Conservation (phyloP, 768 basidiomycete genomes). For the Panaeolus papilionaceus region DNA sequence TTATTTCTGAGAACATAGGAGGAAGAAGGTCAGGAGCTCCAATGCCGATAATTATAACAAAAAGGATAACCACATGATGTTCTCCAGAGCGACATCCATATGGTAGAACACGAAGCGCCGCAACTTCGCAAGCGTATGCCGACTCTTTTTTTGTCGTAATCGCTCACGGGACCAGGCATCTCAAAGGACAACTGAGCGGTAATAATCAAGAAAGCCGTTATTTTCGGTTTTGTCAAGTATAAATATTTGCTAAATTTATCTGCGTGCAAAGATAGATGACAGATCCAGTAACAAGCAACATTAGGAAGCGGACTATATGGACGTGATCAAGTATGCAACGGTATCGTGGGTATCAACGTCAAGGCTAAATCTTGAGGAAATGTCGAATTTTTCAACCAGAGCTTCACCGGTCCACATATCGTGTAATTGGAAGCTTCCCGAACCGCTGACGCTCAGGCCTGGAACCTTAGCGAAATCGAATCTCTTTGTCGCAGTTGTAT, state of each 20-base stretch:
- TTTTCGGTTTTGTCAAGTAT: background rate
- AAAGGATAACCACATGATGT: background rate
- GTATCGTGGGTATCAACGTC: constrained; percentile 58
- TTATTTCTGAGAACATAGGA: background rate
- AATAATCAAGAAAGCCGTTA: background rate
- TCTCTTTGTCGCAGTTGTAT: constrained; percentile 45
- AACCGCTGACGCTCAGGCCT: constrained; percentile 38
- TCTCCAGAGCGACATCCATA: background rate
- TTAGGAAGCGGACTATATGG: background rate
- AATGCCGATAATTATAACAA: background rate
- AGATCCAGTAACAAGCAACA: background rate
- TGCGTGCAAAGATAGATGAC: background rate
- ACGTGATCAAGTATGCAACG: constrained; percentile 51
- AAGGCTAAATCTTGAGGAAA: constrained; percentile 41
- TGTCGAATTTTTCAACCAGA: constrained; percentile 45
- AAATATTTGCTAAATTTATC: background rate
- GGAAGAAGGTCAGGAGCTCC: constrained; percentile 3
- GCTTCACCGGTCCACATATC: constrained; percentile 61
- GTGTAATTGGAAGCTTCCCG: constrained; percentile 46
- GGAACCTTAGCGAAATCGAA: constrained; percentile 54
- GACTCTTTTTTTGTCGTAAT: background rate
- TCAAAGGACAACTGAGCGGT: background rate
- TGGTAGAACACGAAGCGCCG: too few species aligned
- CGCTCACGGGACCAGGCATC: background rate
- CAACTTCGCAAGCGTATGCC: background rate